Percentiles rank a stretch among this genome's conserved stretches.
Evolutionary conservation across 176 grass and related monocot genomes (phyloP).

Genomic region (Thinopyrum elongatum): DNA sequence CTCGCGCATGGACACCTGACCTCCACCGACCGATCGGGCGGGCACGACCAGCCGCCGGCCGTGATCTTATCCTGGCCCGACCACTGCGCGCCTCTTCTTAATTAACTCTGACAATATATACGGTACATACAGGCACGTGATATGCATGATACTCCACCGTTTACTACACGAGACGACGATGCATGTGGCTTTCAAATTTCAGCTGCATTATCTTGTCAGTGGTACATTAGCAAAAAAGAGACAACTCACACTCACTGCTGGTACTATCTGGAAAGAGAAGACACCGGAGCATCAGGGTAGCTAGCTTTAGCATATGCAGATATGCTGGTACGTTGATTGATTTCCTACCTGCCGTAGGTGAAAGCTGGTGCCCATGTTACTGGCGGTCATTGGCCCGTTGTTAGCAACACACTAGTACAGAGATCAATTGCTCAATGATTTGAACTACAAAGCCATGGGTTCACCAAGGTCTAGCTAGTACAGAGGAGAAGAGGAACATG

Average conservation of each 20-base stretch:
- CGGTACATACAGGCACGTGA: neutral
- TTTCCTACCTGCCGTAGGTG: neutral
- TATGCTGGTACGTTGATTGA: neutral
- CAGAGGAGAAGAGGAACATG: no score
- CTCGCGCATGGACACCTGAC: slow-evolving; percentile 29
- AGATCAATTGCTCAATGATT: no score
- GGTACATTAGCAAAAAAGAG: no score
- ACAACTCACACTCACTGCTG: no score
- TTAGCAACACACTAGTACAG: no score
- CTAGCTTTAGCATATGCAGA: no score
- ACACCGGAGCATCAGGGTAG: no score
- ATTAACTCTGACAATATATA: neutral
- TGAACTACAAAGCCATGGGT: no score
- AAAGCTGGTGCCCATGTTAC: neutral
- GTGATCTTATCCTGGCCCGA: slow-evolving; percentile 9
- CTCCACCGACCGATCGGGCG: neutral
- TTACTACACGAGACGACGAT: neutral
- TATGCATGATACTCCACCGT: neutral
- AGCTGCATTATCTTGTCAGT: neutral
- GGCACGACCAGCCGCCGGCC: neutral
- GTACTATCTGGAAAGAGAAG: no score
- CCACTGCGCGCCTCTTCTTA: neutral
- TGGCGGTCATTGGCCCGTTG: neutral
- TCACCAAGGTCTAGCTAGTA: no score
- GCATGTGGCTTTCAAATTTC: neutral